Evolutionary conservation across 2,329 filamentous ascomycete genomes (phyloP), one percentile per base, ranked within the genome.

Genomic region (Paracoccidioides brasiliensis): DNA sequence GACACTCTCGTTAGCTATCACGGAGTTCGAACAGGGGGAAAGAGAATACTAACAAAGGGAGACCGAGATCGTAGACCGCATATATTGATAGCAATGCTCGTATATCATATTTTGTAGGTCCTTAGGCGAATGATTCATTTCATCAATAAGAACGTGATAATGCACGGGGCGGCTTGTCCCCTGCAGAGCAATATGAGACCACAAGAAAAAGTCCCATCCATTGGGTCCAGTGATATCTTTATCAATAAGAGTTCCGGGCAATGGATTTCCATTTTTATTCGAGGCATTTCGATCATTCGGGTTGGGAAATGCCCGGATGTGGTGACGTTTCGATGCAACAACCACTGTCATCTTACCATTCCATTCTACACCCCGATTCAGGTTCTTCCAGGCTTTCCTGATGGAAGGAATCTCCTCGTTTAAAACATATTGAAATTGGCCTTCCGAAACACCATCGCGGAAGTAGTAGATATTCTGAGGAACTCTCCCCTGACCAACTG

Each of bases 1-100:
- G 22, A 22, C 22, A 51, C 49, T 33, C 35, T 38, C 46, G 46
- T 57, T 55, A 46, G 45, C 60, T 40, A 48, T 50, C 30, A 30
- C 53, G 14, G 43, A 28, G 53, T 33, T 10, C 40, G 35, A 8
- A 42, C 9, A 37, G 5, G 41, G 30, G n/a, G 45, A 6, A 32
- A 32, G 53, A 10, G 30, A 56, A 37, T 5, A 62, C 68, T 62
- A 66, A 70, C 70, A 87, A 0, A 93, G 72, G 0, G 90, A 96
- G 0, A 98, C 90, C 0, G 93, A 89, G 0, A 91, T 97, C 0
- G 90, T 97, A 0, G 90, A 93, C 14, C 93, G 83, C 55, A 86
- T 84, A 66, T 95, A 98, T 55, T 95, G 89, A 70, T 95, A 98
- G 46, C 86, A 95, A 60, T 96, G 90, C 62, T 95, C 86, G 64